Conservation (phyloP, 2,329 filamentous ascomycete species). For the Aspergillus intermedius region DNA sequence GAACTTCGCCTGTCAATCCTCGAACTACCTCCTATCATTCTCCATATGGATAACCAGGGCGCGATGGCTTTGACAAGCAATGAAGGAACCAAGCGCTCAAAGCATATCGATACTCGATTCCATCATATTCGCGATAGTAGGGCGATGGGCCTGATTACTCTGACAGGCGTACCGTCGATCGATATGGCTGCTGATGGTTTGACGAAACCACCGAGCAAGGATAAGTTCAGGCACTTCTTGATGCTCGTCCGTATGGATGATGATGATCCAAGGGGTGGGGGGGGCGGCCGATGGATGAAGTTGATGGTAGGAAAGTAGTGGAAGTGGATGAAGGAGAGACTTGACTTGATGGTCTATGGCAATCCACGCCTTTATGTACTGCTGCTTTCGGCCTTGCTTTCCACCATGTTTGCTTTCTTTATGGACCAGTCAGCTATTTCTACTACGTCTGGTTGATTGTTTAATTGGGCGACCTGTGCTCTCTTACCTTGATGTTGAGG, state of each 20-base stretch:
- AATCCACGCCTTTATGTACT: background rate
- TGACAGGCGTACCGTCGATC: background rate
- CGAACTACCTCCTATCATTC: background rate
- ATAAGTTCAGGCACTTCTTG: too few relatives aligned
- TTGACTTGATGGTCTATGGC: too few relatives aligned
- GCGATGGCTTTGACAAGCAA: background rate
- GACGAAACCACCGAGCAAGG: background rate
- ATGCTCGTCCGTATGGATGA: too few relatives aligned
- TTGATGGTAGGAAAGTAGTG: too few relatives aligned
- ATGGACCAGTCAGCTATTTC: background rate
- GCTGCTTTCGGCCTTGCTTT: background rate
- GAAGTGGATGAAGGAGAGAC: too few relatives aligned
- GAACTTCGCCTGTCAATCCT: too few relatives aligned
- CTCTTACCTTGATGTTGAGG: background rate
- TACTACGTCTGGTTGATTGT: background rate
- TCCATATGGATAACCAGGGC: background rate
- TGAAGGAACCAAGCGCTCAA: background rate
- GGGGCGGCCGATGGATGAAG: too few relatives aligned
- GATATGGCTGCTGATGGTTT: background rate
- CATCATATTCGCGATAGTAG: background rate
- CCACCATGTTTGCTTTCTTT: background rate
- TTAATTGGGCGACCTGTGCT: background rate
- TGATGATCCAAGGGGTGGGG: too few relatives aligned
- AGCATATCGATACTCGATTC: background rate
- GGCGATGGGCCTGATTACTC: slow-evolving; percentile 1